Conservation (phyloP, 345 rosid species). For the Excoecaria cochinchinensis region DNA sequence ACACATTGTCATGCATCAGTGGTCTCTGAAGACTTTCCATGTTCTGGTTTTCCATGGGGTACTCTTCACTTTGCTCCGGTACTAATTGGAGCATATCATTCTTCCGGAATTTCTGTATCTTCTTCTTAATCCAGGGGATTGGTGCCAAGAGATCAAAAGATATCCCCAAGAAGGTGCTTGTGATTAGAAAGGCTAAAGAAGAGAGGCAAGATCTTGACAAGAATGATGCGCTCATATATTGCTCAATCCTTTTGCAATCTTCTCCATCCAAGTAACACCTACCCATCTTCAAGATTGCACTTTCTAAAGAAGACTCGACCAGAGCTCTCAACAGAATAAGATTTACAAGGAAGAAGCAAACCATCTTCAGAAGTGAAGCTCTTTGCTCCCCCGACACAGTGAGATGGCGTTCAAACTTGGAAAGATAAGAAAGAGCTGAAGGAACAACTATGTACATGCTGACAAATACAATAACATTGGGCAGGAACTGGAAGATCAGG, state of each 20-base stretch:
- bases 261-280: slow-evolving; percentile 95
- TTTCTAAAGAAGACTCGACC: slow-evolving; percentile 87
- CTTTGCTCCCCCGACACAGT: slow-evolving; percentile 90
- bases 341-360: slow-evolving; percentile 96
- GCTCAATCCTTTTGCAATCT: slow-evolving; percentile 95
- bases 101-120: slow-evolving; percentile 76
- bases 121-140: slow-evolving; percentile 94
- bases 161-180: slow-evolving; percentile 91
- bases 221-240: slow-evolving; percentile 92
- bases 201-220: slow-evolving; percentile 90
- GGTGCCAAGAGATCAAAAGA: slow-evolving; percentile 91
- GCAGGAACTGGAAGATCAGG: slow-evolving; percentile 83
- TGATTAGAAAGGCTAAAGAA: slow-evolving; percentile 86
- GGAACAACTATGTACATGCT: slow-evolving; percentile 96
- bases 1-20: slow-evolving; percentile 56
- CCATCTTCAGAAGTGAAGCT: slow-evolving; percentile 97
- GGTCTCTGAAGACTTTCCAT: slow-evolving; percentile 64
- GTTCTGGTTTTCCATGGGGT: slow-evolving; percentile 68
- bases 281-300: slow-evolving; percentile 81
- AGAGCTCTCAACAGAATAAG: slow-evolving; percentile 82
- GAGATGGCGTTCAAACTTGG: slow-evolving; percentile 88
- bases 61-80: slow-evolving; percentile 84
- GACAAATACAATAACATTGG: slow-evolving; percentile 82
- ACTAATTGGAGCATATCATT: slow-evolving; percentile 98
- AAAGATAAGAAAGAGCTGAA: slow-evolving; percentile 81